Percentiles rank a stretch among this genome's conserved stretches.
These are phyloP conservation scores for Apophysomyces sp. DNA, from an alignment of 371 early-diverging fungal species.

Conservation along the genomic window DNA sequence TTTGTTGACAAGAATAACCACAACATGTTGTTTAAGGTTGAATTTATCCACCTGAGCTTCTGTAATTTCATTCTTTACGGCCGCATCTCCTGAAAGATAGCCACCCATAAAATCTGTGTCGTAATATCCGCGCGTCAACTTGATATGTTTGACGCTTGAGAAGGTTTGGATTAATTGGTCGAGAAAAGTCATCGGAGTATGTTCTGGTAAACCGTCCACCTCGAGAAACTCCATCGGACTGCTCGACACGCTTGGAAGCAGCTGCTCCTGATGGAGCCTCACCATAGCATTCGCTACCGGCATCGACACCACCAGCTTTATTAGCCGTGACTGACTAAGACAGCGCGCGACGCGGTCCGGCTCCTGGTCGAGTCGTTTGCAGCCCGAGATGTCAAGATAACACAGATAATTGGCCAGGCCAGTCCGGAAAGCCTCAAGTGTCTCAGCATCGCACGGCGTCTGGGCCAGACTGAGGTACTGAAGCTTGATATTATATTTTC, in stretches of 20 bases:
- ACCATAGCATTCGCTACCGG: slow-evolving; percentile 6
- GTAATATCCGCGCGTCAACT: slow-evolving; percentile 16
- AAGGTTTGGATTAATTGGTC: slow-evolving; percentile 10
- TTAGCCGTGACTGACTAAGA: slow-evolving; percentile 1
- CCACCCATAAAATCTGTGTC: slow-evolving; percentile 15
- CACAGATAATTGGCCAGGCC: slow-evolving; percentile 11
- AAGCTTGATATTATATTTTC: slow-evolving; percentile 21
- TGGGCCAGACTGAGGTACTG: slow-evolving; percentile 14
- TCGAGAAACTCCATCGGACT: slow-evolving; percentile 8
- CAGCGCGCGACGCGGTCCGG: slow-evolving; percentile 6
- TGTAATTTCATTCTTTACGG: slow-evolving; percentile 10
- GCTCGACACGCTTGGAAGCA: background rate
- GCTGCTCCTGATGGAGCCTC: background rate
- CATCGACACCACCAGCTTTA: slow-evolving; percentile 15
- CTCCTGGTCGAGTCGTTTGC: slow-evolving; percentile 3
- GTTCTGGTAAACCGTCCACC: slow-evolving; percentile 13
- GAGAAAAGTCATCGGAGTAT: slow-evolving; percentile 18
- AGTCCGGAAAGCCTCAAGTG: slow-evolving; percentile 1
- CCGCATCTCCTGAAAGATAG: background rate
- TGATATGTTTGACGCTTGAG: slow-evolving; percentile 10
- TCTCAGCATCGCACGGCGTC: background rate
- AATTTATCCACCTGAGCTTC: slow-evolving; percentile 9
- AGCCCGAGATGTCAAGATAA: slow-evolving; percentile 15
- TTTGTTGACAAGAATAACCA: slow-evolving; percentile 15
- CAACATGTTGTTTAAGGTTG: slow-evolving; percentile 9